Evolutionary conservation across 1,139 yeast species (phyloP).

Genomic region (Debaryomyces sp.): DNA sequence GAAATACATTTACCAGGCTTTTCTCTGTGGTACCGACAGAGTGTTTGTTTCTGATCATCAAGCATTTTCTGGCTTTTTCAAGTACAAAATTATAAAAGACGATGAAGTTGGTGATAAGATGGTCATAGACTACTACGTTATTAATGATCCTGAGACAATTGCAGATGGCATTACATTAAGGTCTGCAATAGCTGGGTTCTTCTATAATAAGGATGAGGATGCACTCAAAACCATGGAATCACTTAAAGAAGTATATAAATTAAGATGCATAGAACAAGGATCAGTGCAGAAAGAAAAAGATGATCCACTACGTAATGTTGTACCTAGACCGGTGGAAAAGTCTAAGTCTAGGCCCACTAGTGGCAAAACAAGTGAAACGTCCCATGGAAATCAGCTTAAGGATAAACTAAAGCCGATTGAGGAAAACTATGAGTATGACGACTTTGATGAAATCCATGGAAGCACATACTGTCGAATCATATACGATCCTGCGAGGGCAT

Average conservation of each 20-base stretch:
- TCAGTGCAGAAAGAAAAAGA: too few relatives aligned
- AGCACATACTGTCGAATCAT: too few relatives aligned
- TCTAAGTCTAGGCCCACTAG: too few relatives aligned
- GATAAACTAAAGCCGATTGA: too few relatives aligned
- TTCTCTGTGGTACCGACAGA: not conserved
- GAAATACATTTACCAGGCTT: not conserved
- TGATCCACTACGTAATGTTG: too few relatives aligned
- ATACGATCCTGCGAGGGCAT: too few relatives aligned
- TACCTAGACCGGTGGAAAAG: too few relatives aligned
- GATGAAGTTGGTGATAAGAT: not conserved
- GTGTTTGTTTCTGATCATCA: not conserved
- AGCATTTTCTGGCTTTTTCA: constrained; percentile 4
- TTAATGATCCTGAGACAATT: constrained; percentile 9
- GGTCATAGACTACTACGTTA: constrained; percentile 5
- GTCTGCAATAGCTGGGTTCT: constrained; percentile 8
- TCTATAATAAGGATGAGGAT: constrained; percentile 1
- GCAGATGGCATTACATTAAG: constrained; percentile 6
- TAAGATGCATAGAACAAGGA: not conserved
- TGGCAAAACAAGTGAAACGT: too few relatives aligned
- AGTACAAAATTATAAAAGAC: not conserved
- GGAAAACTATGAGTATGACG: too few relatives aligned
- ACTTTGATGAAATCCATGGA: too few relatives aligned
- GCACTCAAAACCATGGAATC: not conserved
- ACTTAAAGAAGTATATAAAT: constrained; percentile 4
- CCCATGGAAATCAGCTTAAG: too few relatives aligned